A percentile compares a stretch with the other conserved stretches of the same genome.
phyloP scores from a whole-genome alignment of 495 filamentous ascomycete species.

The Parathielavia appendiculata region DNA sequence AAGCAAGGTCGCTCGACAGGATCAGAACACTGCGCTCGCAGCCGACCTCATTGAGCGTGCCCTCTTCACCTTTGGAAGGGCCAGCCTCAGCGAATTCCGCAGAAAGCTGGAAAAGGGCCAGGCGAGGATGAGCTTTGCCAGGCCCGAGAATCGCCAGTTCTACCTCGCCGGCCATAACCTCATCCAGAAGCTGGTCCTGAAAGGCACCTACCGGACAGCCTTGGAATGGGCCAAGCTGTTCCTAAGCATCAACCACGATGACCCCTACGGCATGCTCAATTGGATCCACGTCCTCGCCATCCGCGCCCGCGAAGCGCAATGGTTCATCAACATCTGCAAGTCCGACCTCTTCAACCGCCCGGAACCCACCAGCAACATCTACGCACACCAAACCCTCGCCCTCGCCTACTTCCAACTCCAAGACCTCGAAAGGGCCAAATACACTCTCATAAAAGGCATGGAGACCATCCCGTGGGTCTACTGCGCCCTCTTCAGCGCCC shows the following conservation, averaged over 20 bases:
- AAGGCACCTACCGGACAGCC: constrained; percentile 89
- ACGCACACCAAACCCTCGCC: constrained; percentile 66
- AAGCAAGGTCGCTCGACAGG: constrained; percentile 84
- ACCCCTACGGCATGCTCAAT: constrained; percentile 77
- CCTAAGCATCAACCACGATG: constrained; percentile 66
- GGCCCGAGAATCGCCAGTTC: constrained; percentile 85
- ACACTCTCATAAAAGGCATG: constrained; percentile 60
- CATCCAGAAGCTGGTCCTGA: constrained; percentile 72
- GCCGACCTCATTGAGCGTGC: constrained; percentile 88
- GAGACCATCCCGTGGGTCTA: constrained; percentile 76
- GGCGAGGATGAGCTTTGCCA: constrained; percentile 69
- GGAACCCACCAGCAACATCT: constrained; percentile 40
- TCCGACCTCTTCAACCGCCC: constrained; percentile 50
- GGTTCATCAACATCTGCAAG: constrained; percentile 66
- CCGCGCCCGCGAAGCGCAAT: constrained; percentile 67
- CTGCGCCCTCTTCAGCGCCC: constrained; percentile 65
- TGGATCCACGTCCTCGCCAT: constrained; percentile 79
- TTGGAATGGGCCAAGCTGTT: constrained; percentile 90
- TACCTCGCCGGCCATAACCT: constrained; percentile 89
- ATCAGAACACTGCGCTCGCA: constrained; percentile 76
- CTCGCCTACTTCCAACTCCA: constrained; percentile 68
- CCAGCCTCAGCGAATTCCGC: constrained; percentile 72
- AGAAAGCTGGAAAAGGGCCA: constrained; percentile 70
- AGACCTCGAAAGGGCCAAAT: constrained; percentile 57
- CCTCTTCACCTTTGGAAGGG: constrained; percentile 86